phyloP scores from a whole-genome alignment of 2,329 filamentous ascomycete genomes.

The Sordariomycetes sp. region DNA sequence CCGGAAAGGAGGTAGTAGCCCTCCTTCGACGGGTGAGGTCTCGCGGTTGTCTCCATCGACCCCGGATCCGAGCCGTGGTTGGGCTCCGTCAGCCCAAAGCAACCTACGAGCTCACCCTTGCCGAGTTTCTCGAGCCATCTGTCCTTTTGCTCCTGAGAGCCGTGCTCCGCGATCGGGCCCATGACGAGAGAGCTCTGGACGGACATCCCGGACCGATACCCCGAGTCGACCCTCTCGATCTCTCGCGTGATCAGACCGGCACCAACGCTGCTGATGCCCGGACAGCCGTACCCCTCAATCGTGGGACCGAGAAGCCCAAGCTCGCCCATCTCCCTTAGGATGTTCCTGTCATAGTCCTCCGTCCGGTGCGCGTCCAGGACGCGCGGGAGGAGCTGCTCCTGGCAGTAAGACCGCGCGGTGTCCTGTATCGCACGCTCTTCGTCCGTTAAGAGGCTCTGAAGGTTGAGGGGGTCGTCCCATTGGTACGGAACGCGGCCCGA shows the following conservation, averaged over 20 bases:
- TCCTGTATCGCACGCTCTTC: slow-evolving; percentile 85
- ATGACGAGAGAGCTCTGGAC: slow-evolving; percentile 89
- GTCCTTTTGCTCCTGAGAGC: slow-evolving; percentile 73
- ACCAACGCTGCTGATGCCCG: slow-evolving; percentile 75
- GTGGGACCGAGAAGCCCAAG: slow-evolving; percentile 73
- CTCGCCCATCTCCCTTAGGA: slow-evolving; percentile 84
- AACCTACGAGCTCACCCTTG: slow-evolving; percentile 68
- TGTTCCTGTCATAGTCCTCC: slow-evolving; percentile 74
- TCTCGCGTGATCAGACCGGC: slow-evolving; percentile 80
- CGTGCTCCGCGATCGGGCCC: slow-evolving; percentile 83
- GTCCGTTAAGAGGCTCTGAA: slow-evolving; percentile 66
- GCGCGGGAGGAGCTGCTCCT: slow-evolving; percentile 73
- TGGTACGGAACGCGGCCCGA: slow-evolving; percentile 41
- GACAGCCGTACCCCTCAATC: slow-evolving; percentile 85
- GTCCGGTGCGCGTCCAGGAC: slow-evolving; percentile 77
- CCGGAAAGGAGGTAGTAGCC: slow-evolving; percentile 71
- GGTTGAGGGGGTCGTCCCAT: slow-evolving; percentile 80
- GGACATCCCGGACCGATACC: slow-evolving; percentile 85
- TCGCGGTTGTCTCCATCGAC: slow-evolving; percentile 80
- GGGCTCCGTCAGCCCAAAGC: slow-evolving; percentile 82
- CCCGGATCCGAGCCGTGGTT: slow-evolving; percentile 89
- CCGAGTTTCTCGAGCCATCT: slow-evolving; percentile 69
- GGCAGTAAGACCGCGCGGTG: slow-evolving; percentile 86
- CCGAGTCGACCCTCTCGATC: slow-evolving; percentile 85
- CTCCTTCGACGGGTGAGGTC: slow-evolving; percentile 69